Conservation (phyloP, 139 green algal genomes). For the Chlorella ohadii region DNA sequence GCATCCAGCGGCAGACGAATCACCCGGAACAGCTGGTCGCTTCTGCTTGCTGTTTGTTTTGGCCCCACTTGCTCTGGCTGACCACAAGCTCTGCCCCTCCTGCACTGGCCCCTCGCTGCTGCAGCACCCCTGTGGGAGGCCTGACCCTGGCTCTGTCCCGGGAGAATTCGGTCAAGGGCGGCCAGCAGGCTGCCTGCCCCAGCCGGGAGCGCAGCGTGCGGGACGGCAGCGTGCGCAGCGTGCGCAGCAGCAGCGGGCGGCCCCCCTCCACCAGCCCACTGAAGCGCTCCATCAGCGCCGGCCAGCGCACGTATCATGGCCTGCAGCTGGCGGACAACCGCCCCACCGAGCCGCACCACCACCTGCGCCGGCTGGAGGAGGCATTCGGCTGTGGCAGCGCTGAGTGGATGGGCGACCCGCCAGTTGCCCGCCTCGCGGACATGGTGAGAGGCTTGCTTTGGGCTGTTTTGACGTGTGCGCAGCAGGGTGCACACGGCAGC, state of each 20-base stretch:
- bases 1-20: too few species aligned
- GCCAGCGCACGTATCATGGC: not conserved
- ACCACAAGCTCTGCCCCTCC: too few species aligned
- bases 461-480: too few species aligned
- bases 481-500: too few species aligned
- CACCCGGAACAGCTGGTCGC: too few species aligned
- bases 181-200: not conserved
- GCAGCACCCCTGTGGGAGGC: slow-evolving; percentile 31
- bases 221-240: slow-evolving; percentile 4
- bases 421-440: too few species aligned
- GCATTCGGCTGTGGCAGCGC: not conserved
- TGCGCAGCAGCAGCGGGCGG: not conserved
- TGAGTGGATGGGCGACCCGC: not conserved
- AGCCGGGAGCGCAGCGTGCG: not conserved
- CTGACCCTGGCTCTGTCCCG: slow-evolving; percentile 31
- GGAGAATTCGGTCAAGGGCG: slow-evolving; percentile 9
- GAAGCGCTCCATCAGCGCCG: not conserved
- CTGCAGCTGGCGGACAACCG: not conserved
- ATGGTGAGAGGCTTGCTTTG: too few species aligned
- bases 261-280: too few species aligned
- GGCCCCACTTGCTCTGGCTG: too few species aligned
- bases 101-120: not conserved
- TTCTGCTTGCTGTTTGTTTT: too few species aligned
- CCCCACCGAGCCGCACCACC: not conserved
- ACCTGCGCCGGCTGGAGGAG: not conserved